phyloP scores from a whole-genome alignment of 768 basidiomycete genomes.

The Chalciporus pseudorubinellus region DNA sequence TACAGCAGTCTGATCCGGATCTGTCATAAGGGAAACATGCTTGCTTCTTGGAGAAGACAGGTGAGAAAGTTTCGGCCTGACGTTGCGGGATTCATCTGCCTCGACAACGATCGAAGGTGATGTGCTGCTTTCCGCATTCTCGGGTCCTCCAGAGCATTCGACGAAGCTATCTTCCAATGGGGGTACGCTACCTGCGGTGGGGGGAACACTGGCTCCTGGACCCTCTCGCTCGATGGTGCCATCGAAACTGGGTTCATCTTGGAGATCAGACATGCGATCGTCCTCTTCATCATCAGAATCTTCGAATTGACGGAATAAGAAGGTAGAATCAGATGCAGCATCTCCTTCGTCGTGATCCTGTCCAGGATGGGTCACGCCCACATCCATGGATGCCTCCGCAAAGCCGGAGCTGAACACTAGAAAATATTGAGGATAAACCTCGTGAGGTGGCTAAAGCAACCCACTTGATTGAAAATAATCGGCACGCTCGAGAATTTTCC shows the following conservation, averaged over 20 bases:
- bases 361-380: constrained; percentile 21
- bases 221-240: constrained; percentile 23
- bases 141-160: constrained; percentile 2
- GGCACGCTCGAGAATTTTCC: constrained; percentile 61
- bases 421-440: neutral
- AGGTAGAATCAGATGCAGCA: constrained; percentile 50
- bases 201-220: constrained; percentile 6
- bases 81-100: constrained; percentile 27
- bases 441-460: constrained; percentile 1
- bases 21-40: constrained; percentile 18
- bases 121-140: neutral
- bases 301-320: constrained; percentile 35
- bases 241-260: constrained; percentile 34
- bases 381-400: constrained; percentile 49
- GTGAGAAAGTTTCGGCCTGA: constrained; percentile 35
- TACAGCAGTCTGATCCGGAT: constrained; percentile 1
- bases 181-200: neutral
- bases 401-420: constrained; percentile 76
- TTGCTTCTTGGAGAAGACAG: constrained; percentile 39
- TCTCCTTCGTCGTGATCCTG: constrained; percentile 37
- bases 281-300: constrained; percentile 58
- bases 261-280: constrained; percentile 36
- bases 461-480: constrained; percentile 79
- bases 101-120: neutral
- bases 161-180: constrained; percentile 5